phyloP scores from a whole-genome alignment of 805 yeast species.

The Candida germanica region DNA sequence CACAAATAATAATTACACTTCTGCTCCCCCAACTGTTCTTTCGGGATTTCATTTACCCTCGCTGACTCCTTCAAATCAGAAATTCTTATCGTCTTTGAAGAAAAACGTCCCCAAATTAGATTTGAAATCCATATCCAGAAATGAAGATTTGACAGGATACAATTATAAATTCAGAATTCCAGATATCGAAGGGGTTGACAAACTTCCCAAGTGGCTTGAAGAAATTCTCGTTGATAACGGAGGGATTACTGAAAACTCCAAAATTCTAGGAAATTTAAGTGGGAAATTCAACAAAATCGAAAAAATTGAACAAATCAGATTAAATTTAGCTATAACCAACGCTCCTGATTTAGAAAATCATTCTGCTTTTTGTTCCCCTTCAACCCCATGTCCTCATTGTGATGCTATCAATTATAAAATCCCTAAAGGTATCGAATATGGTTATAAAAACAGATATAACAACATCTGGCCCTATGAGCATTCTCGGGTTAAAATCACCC shows the following conservation, averaged over 20 bases:
- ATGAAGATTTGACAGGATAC: conserved; percentile 15
- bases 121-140: conserved; percentile 10
- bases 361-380: conserved; percentile 34
- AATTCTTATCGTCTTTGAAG: conserved; percentile 35
- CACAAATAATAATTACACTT: neutral
- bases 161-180: conserved; percentile 24
- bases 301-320: conserved; percentile 34
- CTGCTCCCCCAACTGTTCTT: conserved; percentile 15
- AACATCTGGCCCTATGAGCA: conserved; percentile 51
- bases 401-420: conserved; percentile 36
- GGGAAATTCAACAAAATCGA: conserved; percentile 38
- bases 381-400: conserved; percentile 41
- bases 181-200: conserved; percentile 9
- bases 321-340: conserved; percentile 28
- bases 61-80: conserved; percentile 33
- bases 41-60: conserved; percentile 44
- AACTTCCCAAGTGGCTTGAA: conserved; percentile 34
- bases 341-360: conserved; percentile 11
- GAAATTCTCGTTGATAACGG: conserved; percentile 7
- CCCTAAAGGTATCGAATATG: conserved; percentile 44
- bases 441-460: conserved; percentile 43
- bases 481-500: conserved; percentile 37
- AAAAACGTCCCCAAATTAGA: conserved; percentile 28
- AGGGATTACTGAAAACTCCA: conserved; percentile 12
- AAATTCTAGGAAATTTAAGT: conserved; percentile 23